Conservation (phyloP, 2,329 filamentous ascomycete species). For the Nannizziopsis arthrosporioides region DNA sequence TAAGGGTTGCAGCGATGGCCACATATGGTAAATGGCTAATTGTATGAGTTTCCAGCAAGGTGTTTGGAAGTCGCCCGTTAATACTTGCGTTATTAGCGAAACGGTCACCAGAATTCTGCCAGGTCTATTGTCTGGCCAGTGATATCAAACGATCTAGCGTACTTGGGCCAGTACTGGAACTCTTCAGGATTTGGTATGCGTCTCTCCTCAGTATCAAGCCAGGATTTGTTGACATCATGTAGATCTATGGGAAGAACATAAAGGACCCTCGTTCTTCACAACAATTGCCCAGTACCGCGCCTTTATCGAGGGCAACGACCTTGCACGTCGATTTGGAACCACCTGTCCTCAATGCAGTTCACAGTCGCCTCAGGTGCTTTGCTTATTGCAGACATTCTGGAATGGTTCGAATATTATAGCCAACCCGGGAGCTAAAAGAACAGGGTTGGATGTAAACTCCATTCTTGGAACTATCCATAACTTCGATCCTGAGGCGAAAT, state of each 20-base stretch:
- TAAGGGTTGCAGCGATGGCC: constrained; percentile 26
- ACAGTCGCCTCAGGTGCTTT: constrained; percentile 58
- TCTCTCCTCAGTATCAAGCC: background rate
- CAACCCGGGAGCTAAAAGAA: constrained; percentile 54
- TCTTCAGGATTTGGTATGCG: constrained; percentile 43
- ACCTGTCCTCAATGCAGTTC: constrained; percentile 49
- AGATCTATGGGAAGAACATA: constrained; percentile 69
- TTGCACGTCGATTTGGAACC: constrained; percentile 54
- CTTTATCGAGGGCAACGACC: constrained; percentile 45
- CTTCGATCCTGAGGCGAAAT: constrained; percentile 56
- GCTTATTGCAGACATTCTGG: constrained; percentile 67
- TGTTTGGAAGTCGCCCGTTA: background rate
- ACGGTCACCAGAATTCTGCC: constrained; percentile 44
- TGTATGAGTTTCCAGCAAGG: constrained; percentile 16
- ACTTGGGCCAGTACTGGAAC: constrained; percentile 62
- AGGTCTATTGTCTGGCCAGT: constrained; percentile 56
- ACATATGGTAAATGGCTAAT: constrained; percentile 55
- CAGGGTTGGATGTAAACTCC: constrained; percentile 61
- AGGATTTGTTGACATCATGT: constrained; percentile 10
- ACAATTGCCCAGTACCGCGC: constrained; percentile 55
- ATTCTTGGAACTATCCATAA: constrained; percentile 54
- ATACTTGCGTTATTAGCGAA: constrained; percentile 23
- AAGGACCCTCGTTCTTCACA: constrained; percentile 68
- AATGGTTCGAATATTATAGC: constrained; percentile 52
- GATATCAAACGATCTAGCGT: constrained; percentile 61